Evolutionary conservation across 306 rosid genomes (phyloP).

Genomic region (Cotoneaster glaucophyllus): DNA sequence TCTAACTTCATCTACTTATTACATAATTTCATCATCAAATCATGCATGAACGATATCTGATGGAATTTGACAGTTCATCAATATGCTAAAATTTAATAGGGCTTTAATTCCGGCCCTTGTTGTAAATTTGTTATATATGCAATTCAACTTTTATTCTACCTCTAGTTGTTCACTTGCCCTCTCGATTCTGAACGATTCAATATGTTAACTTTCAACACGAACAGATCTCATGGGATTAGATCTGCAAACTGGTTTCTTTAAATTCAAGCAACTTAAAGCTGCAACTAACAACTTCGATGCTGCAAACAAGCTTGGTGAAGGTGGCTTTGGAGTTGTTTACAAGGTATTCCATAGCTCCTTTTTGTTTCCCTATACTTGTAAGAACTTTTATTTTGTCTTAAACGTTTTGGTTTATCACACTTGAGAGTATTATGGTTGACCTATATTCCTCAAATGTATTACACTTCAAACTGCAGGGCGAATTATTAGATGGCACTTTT

Average conservation of each 20-base stretch:
- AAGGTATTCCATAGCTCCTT: slow-evolving; percentile 33
- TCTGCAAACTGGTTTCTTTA: slow-evolving; percentile 4
- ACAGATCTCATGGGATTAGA: background rate
- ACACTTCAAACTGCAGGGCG: slow-evolving; percentile 31
- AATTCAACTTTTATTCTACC: background rate
- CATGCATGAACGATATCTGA: no score
- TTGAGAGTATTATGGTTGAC: background rate
- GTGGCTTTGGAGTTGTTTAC: slow-evolving; percentile 76
- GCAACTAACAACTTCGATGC: slow-evolving; percentile 54
- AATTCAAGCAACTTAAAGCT: slow-evolving; percentile 5
- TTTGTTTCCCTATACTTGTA: background rate
- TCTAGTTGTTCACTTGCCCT: background rate
- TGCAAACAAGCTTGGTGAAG: slow-evolving; percentile 58
- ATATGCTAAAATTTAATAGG: no score
- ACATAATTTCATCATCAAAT: no score
- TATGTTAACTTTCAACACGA: background rate
- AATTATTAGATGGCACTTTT: slow-evolving; percentile 41
- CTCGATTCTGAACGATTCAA: background rate
- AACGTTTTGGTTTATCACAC: background rate
- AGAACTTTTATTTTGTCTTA: background rate
- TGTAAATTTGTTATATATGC: no score
- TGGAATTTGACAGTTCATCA: no score
- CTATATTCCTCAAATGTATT: background rate
- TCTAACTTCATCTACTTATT: no score
- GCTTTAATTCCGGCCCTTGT: no score